A percentile compares a stretch with the other conserved stretches of the same genome.
Conservation (phyloP, 495 filamentous ascomycete genomes). For the Paragyromitra xinjiangensis region DNA sequence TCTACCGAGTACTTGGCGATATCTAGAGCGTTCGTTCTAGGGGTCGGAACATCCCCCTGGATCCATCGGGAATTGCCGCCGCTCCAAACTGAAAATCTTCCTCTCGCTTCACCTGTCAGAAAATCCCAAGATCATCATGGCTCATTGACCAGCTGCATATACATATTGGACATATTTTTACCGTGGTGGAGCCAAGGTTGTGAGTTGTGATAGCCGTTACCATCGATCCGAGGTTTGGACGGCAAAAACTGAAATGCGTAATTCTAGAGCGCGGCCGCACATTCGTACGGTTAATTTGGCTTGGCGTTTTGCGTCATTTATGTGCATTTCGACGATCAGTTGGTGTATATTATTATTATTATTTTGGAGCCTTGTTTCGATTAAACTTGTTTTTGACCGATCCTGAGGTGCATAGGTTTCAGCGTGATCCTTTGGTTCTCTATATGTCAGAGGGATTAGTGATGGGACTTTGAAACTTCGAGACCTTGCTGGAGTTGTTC, state of each 20-base stretch:
- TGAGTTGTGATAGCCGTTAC: constrained; percentile 35
- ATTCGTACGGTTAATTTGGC: constrained; percentile 9
- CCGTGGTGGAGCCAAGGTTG: background rate
- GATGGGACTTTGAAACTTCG: constrained; percentile 12
- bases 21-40: background rate
- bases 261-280: background rate
- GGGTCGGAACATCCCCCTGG: background rate
- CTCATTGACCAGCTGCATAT: constrained; percentile 11
- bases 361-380: constrained; percentile 31
- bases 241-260: constrained; percentile 26
- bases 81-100: background rate
- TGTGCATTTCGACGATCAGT: constrained; percentile 23
- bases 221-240: constrained; percentile 35
- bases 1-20: constrained; percentile 27
- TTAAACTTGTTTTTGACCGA: constrained; percentile 28
- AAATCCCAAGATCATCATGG: constrained; percentile 20
- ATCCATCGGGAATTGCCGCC: background rate
- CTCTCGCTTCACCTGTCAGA: constrained; percentile 18
- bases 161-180: background rate
- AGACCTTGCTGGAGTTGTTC: constrained; percentile 8
- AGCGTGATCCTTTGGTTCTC: background rate
- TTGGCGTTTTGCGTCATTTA: constrained; percentile 50
- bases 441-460: constrained; percentile 3
- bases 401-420: constrained; percentile 23
- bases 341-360: background rate